Conservation (phyloP, 129 eudicot species). For the Ambrosia trifida region DNA sequence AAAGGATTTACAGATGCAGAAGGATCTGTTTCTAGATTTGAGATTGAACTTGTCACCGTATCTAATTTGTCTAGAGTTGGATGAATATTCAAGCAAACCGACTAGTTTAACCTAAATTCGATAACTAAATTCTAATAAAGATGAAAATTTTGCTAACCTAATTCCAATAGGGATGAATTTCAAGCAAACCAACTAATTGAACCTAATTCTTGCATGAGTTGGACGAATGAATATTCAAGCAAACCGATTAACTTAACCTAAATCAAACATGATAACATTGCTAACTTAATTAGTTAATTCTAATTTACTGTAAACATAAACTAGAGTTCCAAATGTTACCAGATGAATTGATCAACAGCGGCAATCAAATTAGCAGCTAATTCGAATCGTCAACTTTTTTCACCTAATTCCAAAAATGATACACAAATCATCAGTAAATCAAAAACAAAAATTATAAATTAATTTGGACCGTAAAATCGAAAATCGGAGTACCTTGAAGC, state of each 20-base stretch:
- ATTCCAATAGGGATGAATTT: too few species aligned
- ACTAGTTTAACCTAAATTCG: not conserved
- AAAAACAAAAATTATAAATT: not conserved
- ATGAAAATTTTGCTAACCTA: too few species aligned
- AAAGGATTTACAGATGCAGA: too few species aligned
- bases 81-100: not conserved
- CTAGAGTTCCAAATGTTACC: slow-evolving; percentile 17
- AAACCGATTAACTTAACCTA: not conserved
- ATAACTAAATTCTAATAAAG: not conserved
- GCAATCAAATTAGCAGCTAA: not conserved
- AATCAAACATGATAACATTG: not conserved
- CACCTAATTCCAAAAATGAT: not conserved
- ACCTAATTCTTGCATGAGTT: slow-evolving; percentile 1
- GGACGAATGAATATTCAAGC: not conserved
- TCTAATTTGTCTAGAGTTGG: not conserved
- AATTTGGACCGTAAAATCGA: slow-evolving; percentile 6
- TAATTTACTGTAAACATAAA: not conserved
- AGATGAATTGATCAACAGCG: not conserved
- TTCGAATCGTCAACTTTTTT: slow-evolving; percentile 8
- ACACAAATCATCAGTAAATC: slow-evolving; percentile 16
- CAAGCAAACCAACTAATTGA: not conserved
- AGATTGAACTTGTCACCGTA: not conserved
- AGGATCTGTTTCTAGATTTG: not conserved
- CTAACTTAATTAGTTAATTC: slow-evolving; percentile 17
- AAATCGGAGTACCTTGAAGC: slow-evolving; percentile 15